A percentile compares a stretch with the other conserved stretches of the same genome.
These are phyloP conservation scores for Echites panduratus DNA, from an alignment of 257 asterid species.

Conservation along the genomic window DNA sequence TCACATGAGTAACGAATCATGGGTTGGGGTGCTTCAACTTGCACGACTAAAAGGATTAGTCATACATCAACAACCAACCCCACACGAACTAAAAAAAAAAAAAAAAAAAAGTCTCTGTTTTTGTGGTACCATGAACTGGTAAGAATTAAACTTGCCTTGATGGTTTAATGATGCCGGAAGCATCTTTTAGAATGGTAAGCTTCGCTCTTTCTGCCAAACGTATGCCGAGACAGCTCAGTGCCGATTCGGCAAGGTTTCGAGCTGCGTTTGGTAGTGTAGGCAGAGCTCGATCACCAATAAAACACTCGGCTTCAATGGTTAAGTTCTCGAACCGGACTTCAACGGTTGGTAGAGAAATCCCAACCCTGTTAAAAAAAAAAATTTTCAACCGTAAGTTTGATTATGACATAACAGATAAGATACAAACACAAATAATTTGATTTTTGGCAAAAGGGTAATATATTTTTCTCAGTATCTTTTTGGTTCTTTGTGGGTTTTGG, in stretches of 20 bases:
- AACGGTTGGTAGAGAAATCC: slow-evolving; percentile 43
- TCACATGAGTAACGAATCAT: no score
- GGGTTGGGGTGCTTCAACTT: no score
- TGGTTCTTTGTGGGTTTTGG: no score
- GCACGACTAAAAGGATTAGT: neutral
- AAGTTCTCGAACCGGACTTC: slow-evolving; percentile 58
- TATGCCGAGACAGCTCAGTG: slow-evolving; percentile 39
- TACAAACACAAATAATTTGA: no score
- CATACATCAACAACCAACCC: neutral
- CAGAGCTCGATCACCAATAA: slow-evolving; percentile 56
- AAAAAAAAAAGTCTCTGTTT: neutral
- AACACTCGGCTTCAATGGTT: slow-evolving; percentile 48
- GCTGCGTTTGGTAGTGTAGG: slow-evolving; percentile 54
- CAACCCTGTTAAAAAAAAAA: slow-evolving; percentile 36
- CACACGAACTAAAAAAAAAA: neutral
- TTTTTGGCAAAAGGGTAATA: no score
- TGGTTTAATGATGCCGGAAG: slow-evolving; percentile 61
- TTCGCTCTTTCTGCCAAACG: slow-evolving; percentile 37
- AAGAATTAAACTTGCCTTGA: slow-evolving; percentile 51
- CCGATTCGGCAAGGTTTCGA: slow-evolving; percentile 36
- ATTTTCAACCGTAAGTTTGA: neutral
- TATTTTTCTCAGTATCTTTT: no score
- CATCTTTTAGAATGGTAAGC: slow-evolving; percentile 42
- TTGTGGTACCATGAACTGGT: no score
- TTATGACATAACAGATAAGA: no score